Conservation (phyloP, 352 stramenopile species). For the Globisporangium spinosum region DNA sequence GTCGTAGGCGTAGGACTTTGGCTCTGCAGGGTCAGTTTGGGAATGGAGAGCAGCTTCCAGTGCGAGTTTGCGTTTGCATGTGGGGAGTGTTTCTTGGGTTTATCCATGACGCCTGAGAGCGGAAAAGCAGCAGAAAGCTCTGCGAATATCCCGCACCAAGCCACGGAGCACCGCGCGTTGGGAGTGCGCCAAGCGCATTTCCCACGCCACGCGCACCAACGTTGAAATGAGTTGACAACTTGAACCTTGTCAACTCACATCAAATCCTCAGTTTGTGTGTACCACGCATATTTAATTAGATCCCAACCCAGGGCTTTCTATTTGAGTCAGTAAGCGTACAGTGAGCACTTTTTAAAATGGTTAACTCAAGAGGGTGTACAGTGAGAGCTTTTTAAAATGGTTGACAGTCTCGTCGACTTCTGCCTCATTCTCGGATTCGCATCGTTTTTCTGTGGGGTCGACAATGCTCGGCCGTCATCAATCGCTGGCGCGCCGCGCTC, state of each 20-base stretch:
- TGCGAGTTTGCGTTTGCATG: background rate
- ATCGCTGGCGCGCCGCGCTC: constrained; percentile 10
- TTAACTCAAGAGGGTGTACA: background rate
- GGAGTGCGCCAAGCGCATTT: background rate
- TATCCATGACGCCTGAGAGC: background rate
- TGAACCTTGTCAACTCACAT: background rate
- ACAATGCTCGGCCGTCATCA: constrained; percentile 15
- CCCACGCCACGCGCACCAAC: background rate
- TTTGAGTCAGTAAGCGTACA: background rate
- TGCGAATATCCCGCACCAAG: background rate
- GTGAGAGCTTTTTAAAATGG: background rate
- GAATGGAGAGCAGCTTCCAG: constrained; percentile 1
- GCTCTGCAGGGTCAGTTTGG: background rate
- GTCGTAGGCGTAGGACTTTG: background rate
- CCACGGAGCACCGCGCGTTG: background rate
- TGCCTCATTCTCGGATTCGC: constrained; percentile 4
- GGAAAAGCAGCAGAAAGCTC: background rate
- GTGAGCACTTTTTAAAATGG: background rate
- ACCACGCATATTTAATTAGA: background rate
- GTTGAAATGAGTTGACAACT: background rate
- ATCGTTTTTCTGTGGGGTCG: constrained; percentile 12
- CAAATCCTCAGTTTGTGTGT: background rate
- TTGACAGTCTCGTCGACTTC: background rate
- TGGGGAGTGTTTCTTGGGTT: background rate
- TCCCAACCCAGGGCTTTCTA: background rate